Evolutionary conservation across 176 grass and related monocot species (phyloP), one percentile per base, ranked within the genome.

Genomic region (Lolium multiflorum): DNA sequence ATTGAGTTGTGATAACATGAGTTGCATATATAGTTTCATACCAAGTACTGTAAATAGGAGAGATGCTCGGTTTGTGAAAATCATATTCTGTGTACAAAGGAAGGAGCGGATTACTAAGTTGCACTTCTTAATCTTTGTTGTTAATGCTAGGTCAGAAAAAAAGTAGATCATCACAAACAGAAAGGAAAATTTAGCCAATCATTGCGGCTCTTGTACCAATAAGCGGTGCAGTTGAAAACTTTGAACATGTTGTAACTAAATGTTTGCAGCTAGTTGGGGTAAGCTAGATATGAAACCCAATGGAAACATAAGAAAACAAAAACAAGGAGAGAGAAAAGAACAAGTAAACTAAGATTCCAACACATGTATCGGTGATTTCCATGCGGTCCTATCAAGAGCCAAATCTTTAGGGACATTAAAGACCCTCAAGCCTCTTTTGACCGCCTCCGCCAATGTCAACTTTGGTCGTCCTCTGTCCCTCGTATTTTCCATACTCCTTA

Each of bases 81-180:
- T 39, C 9, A 25, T 60, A 65, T 37, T 38, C 48, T 48, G 17
- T 4, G 18, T 5, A 8, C 67, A 72, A 71, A 17, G 41, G 60
- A 79, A 81, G 28, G 26, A 68, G 44, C 0, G 31, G 15, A 52
- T 31, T 21, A 39, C 38, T 13, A 22, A 15, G 49, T 13, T 67
- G 7, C 18, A 67, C 11, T 52, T 74, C 20, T 43, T 55, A 37
- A 79, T 86, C 14, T 47, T 50, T 65, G 26, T 85, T 77, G 48
- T 25, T 84, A 48, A n/a, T 69, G 47, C 18, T 72, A 58, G 28
- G 46, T 71, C 12, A 84, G 65, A 39, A 59, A 11, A 8, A 20
- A n/a, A 81, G 41, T 56, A 9, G 60, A 55, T 21, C 13, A 8
- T 61, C 58, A 11, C 58, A 61, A 22, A 35, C 31, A 35, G 9